Percentiles rank a stretch among this genome's conserved stretches.
Conservation (phyloP, 2,329 filamentous ascomycete genomes). For the Daldinia eschscholtzii region DNA sequence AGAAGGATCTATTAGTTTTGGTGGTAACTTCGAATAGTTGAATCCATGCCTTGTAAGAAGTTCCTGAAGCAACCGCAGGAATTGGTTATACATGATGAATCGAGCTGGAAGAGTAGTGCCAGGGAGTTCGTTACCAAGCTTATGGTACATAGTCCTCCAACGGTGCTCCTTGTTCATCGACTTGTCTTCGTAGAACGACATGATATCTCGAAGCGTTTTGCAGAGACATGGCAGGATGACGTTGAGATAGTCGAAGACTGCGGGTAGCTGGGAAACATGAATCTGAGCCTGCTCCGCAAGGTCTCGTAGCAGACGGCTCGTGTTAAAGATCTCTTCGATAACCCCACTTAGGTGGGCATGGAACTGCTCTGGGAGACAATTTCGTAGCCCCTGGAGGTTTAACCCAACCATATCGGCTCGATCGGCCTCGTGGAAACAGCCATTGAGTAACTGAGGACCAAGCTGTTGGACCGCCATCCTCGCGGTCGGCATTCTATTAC, state of each 20-base stretch:
- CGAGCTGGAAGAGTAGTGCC: conserved; percentile 65
- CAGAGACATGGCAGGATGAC: conserved; percentile 68
- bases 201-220: conserved; percentile 67
- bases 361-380: conserved; percentile 58
- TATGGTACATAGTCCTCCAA: conserved; percentile 71
- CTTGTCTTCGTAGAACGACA: conserved; percentile 63
- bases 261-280: conserved; percentile 62
- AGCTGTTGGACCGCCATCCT: conserved; percentile 43
- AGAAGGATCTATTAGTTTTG: conserved; percentile 5
- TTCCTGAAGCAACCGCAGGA: conserved; percentile 62
- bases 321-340: conserved; percentile 61
- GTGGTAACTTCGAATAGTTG: not conserved
- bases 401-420: conserved; percentile 62
- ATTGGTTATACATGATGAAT: conserved; percentile 69
- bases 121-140: conserved; percentile 65
- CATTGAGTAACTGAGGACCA: conserved; percentile 59
- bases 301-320: conserved; percentile 63
- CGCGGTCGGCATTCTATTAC: conserved; percentile 36
- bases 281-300: conserved; percentile 67
- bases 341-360: conserved; percentile 63
- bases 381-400: conserved; percentile 64
- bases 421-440: conserved; percentile 68
- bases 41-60: conserved; percentile 63
- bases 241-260: conserved; percentile 68
- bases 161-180: conserved; percentile 61